These are phyloP conservation scores for Corniculantispora saksenae DNA, from an alignment of 2,329 filamentous ascomycete species.

Conservation along the genomic window DNA sequence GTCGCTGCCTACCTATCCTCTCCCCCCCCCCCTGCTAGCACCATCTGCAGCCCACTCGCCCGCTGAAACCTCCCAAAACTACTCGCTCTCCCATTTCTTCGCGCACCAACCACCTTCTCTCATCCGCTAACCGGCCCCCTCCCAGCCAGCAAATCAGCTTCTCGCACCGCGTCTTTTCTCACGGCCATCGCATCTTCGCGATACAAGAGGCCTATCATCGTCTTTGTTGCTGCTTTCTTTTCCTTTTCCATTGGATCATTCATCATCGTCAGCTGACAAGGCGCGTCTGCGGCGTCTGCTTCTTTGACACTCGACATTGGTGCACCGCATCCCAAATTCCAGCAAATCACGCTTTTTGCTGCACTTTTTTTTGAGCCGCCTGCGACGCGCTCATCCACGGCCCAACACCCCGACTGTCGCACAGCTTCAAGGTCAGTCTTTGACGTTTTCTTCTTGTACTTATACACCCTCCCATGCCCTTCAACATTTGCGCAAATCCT, in stretches of 20 bases:
- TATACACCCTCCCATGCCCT: neutral
- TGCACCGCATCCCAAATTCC: neutral
- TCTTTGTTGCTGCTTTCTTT: constrained; percentile 38
- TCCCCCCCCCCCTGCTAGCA: constrained; percentile 8
- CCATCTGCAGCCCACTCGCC: constrained; percentile 17
- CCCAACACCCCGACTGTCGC: constrained; percentile 16
- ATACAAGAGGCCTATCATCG: constrained; percentile 54
- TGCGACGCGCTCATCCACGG: constrained; percentile 15
- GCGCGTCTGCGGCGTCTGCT: constrained; percentile 35
- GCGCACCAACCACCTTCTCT: constrained; percentile 20
- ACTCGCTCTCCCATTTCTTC: constrained; percentile 12
- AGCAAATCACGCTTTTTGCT: constrained; percentile 15
- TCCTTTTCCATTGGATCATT: constrained; percentile 48
- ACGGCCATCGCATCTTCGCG: constrained; percentile 36
- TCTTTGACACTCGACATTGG: constrained; percentile 27
- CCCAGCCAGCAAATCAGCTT: constrained; percentile 21
- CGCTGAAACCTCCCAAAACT: constrained; percentile 18
- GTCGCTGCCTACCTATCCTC: neutral
- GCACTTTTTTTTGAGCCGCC: constrained; percentile 7
- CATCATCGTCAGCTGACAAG: constrained; percentile 53
- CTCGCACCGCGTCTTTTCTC: constrained; percentile 19
- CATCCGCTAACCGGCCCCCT: constrained; percentile 21
- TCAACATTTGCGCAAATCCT: neutral
- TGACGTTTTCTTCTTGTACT: neutral
- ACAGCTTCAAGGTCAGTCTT: constrained; percentile 15